Evolutionary conservation across 225 moss, liverwort and hornwort genomes (phyloP).

Genomic region (Lunularia cruciata): DNA sequence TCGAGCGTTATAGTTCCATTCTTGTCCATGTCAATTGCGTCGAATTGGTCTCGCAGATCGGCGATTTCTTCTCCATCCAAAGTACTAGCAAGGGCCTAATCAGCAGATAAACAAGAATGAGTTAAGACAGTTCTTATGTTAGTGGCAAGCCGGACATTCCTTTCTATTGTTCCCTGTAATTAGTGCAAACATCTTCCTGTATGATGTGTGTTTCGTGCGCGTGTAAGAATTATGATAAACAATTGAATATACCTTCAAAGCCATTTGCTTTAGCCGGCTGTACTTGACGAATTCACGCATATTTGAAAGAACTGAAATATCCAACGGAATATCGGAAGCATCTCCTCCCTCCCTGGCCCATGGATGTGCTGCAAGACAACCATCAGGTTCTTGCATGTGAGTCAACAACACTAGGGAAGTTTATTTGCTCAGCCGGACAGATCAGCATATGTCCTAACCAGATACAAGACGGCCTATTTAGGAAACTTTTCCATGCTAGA

Average conservation of each 20-base stretch:
- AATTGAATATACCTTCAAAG: constrained; percentile 65
- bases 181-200: not conserved
- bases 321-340: constrained; percentile 83
- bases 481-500: too few relatives aligned
- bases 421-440: constrained; percentile 4
- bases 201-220: too few relatives aligned
- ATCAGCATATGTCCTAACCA: not conserved
- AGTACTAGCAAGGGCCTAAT: constrained; percentile 89
- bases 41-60: constrained; percentile 88
- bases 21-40: constrained; percentile 91
- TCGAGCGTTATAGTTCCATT: constrained; percentile 98
- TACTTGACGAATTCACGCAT: constrained; percentile 99
- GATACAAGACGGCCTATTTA: too few relatives aligned
- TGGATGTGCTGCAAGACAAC: constrained; percentile 67
- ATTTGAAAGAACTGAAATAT: constrained; percentile 97
- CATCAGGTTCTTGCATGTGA: not conserved
- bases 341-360: constrained; percentile 97
- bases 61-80: constrained; percentile 73
- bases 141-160: not conserved
- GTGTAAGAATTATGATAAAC: too few relatives aligned
- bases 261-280: constrained; percentile 92
- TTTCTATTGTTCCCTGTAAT: not conserved
- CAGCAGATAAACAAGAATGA: not conserved
- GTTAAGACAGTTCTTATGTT: not conserved
- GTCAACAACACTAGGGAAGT: not conserved